phyloP scores from a whole-genome alignment of 2,329 filamentous ascomycete genomes.

The Daldinia eschscholtzii region DNA sequence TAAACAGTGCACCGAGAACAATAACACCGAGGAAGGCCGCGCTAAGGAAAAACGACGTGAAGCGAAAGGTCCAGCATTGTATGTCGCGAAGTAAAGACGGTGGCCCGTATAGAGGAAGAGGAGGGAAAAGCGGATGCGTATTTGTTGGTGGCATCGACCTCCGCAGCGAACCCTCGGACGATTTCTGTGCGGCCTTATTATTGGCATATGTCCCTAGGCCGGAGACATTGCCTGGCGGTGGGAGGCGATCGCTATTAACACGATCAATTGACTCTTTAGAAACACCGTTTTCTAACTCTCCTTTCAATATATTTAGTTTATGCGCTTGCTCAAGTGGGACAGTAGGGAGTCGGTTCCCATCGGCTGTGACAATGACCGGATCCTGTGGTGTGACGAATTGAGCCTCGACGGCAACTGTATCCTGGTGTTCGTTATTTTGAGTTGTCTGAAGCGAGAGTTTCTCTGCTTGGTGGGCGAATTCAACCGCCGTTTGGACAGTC shows the following conservation, averaged over 20 bases:
- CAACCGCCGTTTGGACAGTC: constrained; percentile 60
- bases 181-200: constrained; percentile 56
- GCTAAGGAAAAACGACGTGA: constrained; percentile 80
- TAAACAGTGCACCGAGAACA: constrained; percentile 79
- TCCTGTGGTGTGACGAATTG: constrained; percentile 77
- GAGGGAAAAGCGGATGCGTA: constrained; percentile 86
- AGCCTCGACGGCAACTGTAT: constrained; percentile 71
- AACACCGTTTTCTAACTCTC: constrained; percentile 56
- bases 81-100: constrained; percentile 74
- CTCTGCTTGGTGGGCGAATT: constrained; percentile 72
- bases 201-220: constrained; percentile 48
- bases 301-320: constrained; percentile 74
- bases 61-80: constrained; percentile 74
- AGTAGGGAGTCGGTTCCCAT: constrained; percentile 74
- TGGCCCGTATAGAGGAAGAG: constrained; percentile 84
- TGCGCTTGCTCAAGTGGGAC: constrained; percentile 78
- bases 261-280: constrained; percentile 48
- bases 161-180: constrained; percentile 61
- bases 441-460: constrained; percentile 63
- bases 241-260: constrained; percentile 40
- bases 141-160: constrained; percentile 71
- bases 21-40: constrained; percentile 81
- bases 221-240: constrained; percentile 39
- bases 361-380: constrained; percentile 76
- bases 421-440: constrained; percentile 46